Percentiles rank a stretch among this genome's conserved stretches.
Evolutionary conservation across 345 rosid genomes (phyloP).

Genomic region (Brassica nigra): DNA sequence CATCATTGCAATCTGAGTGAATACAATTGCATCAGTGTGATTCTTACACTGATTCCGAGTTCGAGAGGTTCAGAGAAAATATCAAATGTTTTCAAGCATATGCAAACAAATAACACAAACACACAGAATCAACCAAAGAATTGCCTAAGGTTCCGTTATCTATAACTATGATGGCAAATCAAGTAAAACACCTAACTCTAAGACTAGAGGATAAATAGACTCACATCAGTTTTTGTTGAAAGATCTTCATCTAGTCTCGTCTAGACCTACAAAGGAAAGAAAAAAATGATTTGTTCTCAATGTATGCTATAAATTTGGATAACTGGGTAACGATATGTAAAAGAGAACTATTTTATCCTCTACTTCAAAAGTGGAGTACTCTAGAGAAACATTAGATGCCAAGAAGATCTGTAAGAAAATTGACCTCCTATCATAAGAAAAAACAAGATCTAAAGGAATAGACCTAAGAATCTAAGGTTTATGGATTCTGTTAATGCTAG

Average conservation of each 20-base stretch:
- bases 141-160: background rate
- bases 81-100: constrained; percentile 14
- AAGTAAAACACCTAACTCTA: constrained; percentile 29
- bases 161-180: background rate
- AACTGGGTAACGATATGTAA: background rate
- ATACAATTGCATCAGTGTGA: constrained; percentile 58
- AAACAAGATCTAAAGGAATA: background rate
- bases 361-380: background rate
- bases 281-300: constrained; percentile 42
- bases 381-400: background rate
- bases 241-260: constrained; percentile 88
- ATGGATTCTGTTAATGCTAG: background rate
- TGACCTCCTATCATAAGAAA: background rate
- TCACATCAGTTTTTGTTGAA: constrained; percentile 51
- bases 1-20: constrained; percentile 97
- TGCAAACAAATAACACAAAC: background rate
- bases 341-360: background rate
- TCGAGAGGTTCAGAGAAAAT: constrained; percentile 29
- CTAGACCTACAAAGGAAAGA: constrained; percentile 80
- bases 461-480: background rate
- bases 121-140: constrained; percentile 7
- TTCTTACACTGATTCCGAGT: constrained; percentile 25
- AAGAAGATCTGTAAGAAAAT: background rate
- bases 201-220: constrained; percentile 44
- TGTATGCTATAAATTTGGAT: constrained; percentile 39